phyloP scores from a whole-genome alignment of 2,329 filamentous ascomycete species.

The Claviceps pusilla region DNA sequence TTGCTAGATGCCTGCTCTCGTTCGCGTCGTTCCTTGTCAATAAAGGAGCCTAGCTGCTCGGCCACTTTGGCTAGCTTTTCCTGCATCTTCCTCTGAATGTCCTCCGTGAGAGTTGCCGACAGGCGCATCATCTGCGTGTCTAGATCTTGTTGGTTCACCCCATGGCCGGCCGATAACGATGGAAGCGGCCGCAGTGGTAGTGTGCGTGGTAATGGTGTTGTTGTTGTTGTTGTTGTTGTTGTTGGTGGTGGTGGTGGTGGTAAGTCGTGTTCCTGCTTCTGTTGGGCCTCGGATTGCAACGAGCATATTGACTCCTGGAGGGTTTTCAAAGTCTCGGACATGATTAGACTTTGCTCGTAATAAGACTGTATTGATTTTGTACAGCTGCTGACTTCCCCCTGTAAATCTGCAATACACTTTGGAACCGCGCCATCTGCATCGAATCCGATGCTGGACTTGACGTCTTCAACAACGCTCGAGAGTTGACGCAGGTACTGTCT shows the following conservation, averaged over 20 bases:
- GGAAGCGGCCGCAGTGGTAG: not conserved
- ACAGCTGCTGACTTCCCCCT: not conserved
- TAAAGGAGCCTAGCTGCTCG: constrained; percentile 6
- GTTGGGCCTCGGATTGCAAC: not conserved
- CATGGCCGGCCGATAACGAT: not conserved
- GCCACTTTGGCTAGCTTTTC: constrained; percentile 2
- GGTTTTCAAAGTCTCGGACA: not conserved
- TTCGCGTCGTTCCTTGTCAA: constrained; percentile 10
- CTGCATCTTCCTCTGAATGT: constrained; percentile 1
- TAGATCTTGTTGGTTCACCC: not conserved
- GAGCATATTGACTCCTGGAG: not conserved
- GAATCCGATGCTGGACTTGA: not conserved
- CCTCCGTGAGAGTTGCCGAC: not conserved
- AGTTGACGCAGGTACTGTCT: not conserved
- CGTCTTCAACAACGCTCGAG: not conserved
- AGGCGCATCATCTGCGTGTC: constrained; percentile 3
- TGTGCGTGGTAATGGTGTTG: not conserved
- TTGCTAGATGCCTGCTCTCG: constrained; percentile 2
- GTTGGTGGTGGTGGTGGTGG: not conserved
- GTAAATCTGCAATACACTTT: not conserved
- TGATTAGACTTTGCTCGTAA: not conserved
- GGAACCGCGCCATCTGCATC: not conserved
- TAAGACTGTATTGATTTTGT: not conserved
- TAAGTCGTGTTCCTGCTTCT: not conserved
- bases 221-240: not conserved